Evolutionary conservation across 306 rosid genomes (phyloP), one percentile per base, ranked within the genome.

Genomic region (Cucurbita maxima): DNA sequence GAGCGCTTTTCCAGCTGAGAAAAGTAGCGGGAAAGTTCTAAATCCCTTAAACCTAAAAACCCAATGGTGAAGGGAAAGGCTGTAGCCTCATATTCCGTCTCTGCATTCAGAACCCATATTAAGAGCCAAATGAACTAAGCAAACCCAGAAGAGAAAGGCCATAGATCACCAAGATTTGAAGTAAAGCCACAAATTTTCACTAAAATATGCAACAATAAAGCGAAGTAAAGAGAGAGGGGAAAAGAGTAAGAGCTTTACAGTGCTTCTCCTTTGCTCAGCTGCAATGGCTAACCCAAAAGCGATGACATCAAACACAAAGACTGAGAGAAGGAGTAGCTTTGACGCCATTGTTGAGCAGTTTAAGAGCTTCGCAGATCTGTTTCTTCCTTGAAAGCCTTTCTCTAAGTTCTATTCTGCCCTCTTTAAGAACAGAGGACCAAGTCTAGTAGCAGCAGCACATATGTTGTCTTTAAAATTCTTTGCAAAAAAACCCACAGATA

Each of bases 201-300:
- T 41, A 3, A 19, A 14, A 68, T 22, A 68, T 3, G 44, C 44
- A 69, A 50, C 4, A 51, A 70, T 51, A 30, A 16, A 70, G 43
- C 47, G 19, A 13, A 50, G n/a, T 5, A 18, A 18, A 3, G 16
- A 43, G 30, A 34, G 68, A 36, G 69, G 14, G 69, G 22, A 45
- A 69, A 9, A n/a, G 58, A 19, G 74, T 4, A 47, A 25, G 14
- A 45, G 13, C 74, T 70, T 70, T 30, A 70, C 74, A 70, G 25
- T 70, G 74, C 74, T 70, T 70, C 74, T 51, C 47, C 74, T 70
- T 70, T 70, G 74, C 45, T 70, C 74, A 51, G 74, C 74, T 15
- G 74, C 74, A 70, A 70, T 70, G 20, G 74, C 74, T 45, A 70
- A 70, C 30, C 74, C 74, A 16, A 70, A 70, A 51, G 74, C 74